phyloP scores from a whole-genome alignment of 257 asterid species.

The Petrea volubilis region DNA sequence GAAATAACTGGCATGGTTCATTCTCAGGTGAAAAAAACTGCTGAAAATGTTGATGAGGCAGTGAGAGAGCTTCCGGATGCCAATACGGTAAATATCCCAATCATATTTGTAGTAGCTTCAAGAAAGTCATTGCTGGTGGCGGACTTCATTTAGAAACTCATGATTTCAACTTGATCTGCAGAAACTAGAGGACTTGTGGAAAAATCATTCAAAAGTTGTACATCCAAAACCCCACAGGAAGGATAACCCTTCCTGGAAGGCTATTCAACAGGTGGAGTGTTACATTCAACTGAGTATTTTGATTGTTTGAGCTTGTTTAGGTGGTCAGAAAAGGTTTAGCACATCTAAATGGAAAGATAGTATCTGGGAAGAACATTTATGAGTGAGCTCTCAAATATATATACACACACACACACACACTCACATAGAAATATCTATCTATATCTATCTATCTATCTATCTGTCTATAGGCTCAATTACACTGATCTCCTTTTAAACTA shows the following conservation, averaged over 20 bases:
- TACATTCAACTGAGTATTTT: not conserved
- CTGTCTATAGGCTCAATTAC: too few relatives aligned
- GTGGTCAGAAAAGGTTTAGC: not conserved
- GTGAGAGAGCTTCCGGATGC: constrained; percentile 99
- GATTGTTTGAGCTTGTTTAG: not conserved
- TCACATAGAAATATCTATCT: not conserved
- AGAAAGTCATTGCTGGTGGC: not conserved
- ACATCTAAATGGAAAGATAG: not conserved
- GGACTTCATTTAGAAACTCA: constrained; percentile 14
- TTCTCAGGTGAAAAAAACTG: constrained; percentile 89
- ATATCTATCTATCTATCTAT: not conserved
- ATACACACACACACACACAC: not conserved
- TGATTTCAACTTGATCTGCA: constrained; percentile 39
- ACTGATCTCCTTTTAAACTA: too few relatives aligned
- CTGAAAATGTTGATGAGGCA: constrained; percentile 86
- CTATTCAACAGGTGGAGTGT: constrained; percentile 69
- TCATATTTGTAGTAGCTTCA: not conserved
- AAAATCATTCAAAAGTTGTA: constrained; percentile 83
- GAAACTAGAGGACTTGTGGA: constrained; percentile 99
- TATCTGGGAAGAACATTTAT: not conserved
- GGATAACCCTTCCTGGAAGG: constrained; percentile 80
- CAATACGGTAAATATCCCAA: constrained; percentile 55
- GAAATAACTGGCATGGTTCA: not conserved
- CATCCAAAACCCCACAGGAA: constrained; percentile 91
- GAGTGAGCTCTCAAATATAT: not conserved